A percentile compares a stretch with the other conserved stretches of the same genome.
Conservation (phyloP, 2,329 filamentous ascomycete species). For the Aureobasidium sp. region DNA sequence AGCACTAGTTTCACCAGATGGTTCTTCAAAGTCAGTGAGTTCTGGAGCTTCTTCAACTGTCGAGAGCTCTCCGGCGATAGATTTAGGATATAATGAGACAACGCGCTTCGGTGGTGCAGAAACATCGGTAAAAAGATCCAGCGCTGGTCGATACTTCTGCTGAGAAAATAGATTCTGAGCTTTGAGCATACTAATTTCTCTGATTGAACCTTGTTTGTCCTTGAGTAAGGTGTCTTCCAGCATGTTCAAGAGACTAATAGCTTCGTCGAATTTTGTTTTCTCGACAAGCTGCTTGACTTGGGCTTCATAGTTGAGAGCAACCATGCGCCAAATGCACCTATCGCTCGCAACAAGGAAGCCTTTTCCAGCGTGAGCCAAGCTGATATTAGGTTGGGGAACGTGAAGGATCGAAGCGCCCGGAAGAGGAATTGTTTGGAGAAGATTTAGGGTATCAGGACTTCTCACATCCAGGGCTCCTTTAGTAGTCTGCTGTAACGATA, state of each 20-base stretch:
- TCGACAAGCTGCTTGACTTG: constrained; percentile 79
- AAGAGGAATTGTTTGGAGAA: constrained; percentile 77
- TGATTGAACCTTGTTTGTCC: constrained; percentile 71
- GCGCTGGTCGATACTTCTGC: constrained; percentile 73
- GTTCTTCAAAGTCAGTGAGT: constrained; percentile 33
- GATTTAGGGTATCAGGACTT: constrained; percentile 84
- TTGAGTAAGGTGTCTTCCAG: constrained; percentile 84
- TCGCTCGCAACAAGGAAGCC: constrained; percentile 92
- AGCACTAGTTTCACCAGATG: constrained; percentile 35
- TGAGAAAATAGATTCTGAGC: constrained; percentile 76
- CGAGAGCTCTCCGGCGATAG: constrained; percentile 77
- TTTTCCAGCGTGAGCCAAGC: constrained; percentile 91
- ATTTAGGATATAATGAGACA: constrained; percentile 71
- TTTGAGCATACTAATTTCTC: constrained; percentile 86
- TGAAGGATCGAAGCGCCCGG: constrained; percentile 79
- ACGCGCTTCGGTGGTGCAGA: constrained; percentile 85
- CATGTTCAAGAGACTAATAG: constrained; percentile 80
- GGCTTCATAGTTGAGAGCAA: constrained; percentile 79
- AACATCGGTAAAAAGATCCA: constrained; percentile 88
- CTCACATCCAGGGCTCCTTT: constrained; percentile 74
- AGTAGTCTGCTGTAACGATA: constrained; percentile 78
- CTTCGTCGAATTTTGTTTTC: constrained; percentile 73
- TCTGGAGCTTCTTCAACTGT: constrained; percentile 48
- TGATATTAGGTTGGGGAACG: constrained; percentile 86
- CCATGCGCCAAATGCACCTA: constrained; percentile 92